Conservation (phyloP, 805 yeast species). For the Spencermartinsiella europaea region DNA sequence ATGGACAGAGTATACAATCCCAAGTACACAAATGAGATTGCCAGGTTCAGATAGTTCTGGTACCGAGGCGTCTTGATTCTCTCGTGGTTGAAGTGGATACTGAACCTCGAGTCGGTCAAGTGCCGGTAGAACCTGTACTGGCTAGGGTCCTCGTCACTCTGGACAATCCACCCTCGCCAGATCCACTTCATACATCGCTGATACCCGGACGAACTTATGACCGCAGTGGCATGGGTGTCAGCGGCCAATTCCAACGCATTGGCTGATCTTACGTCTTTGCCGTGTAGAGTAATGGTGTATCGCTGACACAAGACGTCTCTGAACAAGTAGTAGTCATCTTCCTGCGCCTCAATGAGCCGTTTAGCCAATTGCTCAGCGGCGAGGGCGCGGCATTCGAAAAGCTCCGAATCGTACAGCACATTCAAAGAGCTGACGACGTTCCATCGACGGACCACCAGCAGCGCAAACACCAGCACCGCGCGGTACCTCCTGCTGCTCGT, state of each 20-base stretch:
- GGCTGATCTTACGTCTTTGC: conserved; percentile 56
- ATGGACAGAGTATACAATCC: conserved; percentile 57
- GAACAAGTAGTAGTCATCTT: conserved; percentile 43
- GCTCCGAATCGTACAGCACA: conserved; percentile 63
- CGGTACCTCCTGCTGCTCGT: conserved; percentile 58
- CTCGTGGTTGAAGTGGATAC: conserved; percentile 71
- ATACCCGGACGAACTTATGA: conserved; percentile 75
- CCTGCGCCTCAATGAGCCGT: conserved; percentile 57
- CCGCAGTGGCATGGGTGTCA: conserved; percentile 72
- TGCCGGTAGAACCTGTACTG: conserved; percentile 62
- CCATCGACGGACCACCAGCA: conserved; percentile 77
- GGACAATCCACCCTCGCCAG: conserved; percentile 92
- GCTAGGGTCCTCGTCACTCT: conserved; percentile 61
- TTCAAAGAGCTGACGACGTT: conserved; percentile 52
- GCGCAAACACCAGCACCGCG: conserved; percentile 60
- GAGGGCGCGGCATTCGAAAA: conserved; percentile 53
- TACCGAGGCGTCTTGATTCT: conserved; percentile 80
- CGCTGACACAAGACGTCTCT: conserved; percentile 74
- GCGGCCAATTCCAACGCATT: conserved; percentile 81
- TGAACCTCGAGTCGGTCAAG: conserved; percentile 48
- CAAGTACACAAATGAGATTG: conserved; percentile 60
- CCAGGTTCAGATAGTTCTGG: conserved; percentile 69
- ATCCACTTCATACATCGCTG: conserved; percentile 85
- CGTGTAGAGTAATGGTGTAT: conserved; percentile 59
- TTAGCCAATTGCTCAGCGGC: conserved; percentile 77